Percentiles rank a stretch among this genome's conserved stretches.
phyloP scores from a whole-genome alignment of 441 rosid species.

The Pelargonium fulgidum region DNA sequence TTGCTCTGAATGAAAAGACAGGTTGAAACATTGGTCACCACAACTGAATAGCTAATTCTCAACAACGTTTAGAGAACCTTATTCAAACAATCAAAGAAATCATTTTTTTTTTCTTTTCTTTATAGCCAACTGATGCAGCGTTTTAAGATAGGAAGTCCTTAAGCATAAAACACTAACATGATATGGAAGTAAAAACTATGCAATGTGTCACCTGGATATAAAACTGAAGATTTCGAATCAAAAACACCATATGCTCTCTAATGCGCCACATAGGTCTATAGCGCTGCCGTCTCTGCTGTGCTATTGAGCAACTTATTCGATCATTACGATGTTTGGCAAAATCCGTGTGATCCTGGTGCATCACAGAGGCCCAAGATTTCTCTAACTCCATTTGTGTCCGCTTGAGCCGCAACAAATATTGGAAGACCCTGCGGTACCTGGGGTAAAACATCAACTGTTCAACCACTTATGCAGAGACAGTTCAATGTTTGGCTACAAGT shows the following conservation, averaged over 20 bases:
- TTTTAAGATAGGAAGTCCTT: no score
- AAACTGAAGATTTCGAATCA: conserved; percentile 93
- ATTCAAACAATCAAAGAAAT: no score
- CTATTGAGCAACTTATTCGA: conserved; percentile 38
- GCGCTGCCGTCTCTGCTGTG: conserved; percentile 69
- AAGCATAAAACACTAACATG: background rate
- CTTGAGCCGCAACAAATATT: conserved; percentile 80
- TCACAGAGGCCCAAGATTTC: conserved; percentile 97
- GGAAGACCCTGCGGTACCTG: conserved; percentile 86
- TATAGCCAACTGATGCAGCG: no score
- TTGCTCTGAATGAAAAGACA: no score
- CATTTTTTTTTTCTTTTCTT: no score
- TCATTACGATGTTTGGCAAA: conserved; percentile 63
- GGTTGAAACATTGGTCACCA: no score
- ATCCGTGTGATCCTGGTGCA: conserved; percentile 91
- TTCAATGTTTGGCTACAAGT: conserved; percentile 11
- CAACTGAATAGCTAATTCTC: no score
- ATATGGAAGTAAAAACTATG: background rate
- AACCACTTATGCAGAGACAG: conserved; percentile 9
- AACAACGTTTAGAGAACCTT: no score
- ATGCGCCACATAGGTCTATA: conserved; percentile 91
- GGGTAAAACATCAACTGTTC: conserved; percentile 12
- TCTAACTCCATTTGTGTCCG: conserved; percentile 97
- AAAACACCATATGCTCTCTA: conserved; percentile 97
- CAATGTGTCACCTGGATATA: conserved; percentile 71